Evolutionary conservation across 441 rosid genomes (phyloP), one percentile per base, ranked within the genome.

Genomic region (Aleurites moluccanus): DNA sequence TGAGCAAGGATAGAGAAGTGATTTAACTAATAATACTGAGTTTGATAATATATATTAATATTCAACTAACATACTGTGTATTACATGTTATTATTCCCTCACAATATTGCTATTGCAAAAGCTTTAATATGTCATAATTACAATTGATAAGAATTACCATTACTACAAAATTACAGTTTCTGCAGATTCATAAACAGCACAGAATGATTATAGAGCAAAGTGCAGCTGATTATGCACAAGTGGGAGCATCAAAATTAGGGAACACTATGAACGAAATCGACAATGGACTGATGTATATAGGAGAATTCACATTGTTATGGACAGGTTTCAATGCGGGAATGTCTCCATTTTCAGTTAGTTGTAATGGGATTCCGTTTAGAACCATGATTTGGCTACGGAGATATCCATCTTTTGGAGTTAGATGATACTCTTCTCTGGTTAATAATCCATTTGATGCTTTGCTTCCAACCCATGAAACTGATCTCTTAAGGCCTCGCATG

Each of bases 341-440:
- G 74, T 82, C 82, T 69, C 90, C 88, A 2, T 80, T 74, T 67
- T 2, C 81, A 0, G 88, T 80, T 16, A 81, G 85, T 79, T 83
- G 75, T 49, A 96, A 59, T 2, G 97, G 97, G 62, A 83, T 75
- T 67, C 97, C 99, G 25, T 96, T 96, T 25, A 96, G 87, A 74
- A 91, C 66, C 93, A 91, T 83, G 52, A 89, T 91, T 77, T 81
- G 85, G 85, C 98, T 93, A 66, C 47, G 83, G 27, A 96, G 78
- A 71, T 83, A 60, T 35, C 96, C 88, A 27, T 89, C 85, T 77
- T 89, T 85, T 0, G 99, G 90, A 56, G 93, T 91, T 64, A 96
- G 83, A 81, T 92, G 97, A 81, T 96, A 96, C 80, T 96, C 99
- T 80, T 96, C 98, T 80, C 98, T 84, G 68, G 75, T 73, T 50